A percentile compares a stretch with the other conserved stretches of the same genome.
These are phyloP conservation scores for Ustilago lituana DNA, from an alignment of 1,284 basidiomycete species.

Conservation along the genomic window DNA sequence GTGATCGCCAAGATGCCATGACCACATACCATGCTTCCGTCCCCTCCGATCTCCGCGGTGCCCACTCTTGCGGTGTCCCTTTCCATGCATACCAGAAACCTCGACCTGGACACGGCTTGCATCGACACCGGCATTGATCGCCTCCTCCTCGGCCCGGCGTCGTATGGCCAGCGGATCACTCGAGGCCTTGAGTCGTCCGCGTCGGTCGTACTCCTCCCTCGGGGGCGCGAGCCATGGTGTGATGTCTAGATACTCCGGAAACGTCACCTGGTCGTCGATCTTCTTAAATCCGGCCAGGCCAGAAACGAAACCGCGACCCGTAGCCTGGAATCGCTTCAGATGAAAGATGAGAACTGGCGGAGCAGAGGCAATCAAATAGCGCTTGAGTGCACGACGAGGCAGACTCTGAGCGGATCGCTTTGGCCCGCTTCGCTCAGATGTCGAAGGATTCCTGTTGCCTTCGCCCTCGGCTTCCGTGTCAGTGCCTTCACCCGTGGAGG, in stretches of 20 bases:
- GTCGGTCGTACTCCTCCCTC: constrained; percentile 73
- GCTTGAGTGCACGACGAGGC: constrained; percentile 85
- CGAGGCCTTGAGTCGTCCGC: constrained; percentile 69
- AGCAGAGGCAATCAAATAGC: constrained; percentile 85
- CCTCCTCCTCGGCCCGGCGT: constrained; percentile 60
- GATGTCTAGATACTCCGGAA: constrained; percentile 85
- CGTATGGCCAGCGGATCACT: constrained; percentile 62
- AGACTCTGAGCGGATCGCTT: constrained; percentile 70
- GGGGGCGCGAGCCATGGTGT: constrained; percentile 85
- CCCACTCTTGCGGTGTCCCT: constrained; percentile 7
- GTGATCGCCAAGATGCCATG: constrained; percentile 39
- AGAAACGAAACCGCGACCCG: constrained; percentile 59
- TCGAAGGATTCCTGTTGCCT: not conserved
- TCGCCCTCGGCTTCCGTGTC: constrained; percentile 31
- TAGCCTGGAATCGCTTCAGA: constrained; percentile 85
- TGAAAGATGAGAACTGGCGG: constrained; percentile 91
- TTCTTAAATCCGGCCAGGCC: constrained; percentile 74
- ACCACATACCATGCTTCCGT: constrained; percentile 41
- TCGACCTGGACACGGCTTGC: constrained; percentile 58
- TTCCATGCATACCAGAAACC: constrained; percentile 14
- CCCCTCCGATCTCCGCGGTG: constrained; percentile 19
- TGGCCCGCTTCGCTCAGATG: constrained; percentile 13
- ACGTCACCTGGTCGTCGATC: constrained; percentile 83
- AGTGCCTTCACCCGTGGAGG: constrained; percentile 33
- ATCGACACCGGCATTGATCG: constrained; percentile 67